Conservation (phyloP, 2,329 filamentous ascomycete species). For the Fusarium solani-melongenae region DNA sequence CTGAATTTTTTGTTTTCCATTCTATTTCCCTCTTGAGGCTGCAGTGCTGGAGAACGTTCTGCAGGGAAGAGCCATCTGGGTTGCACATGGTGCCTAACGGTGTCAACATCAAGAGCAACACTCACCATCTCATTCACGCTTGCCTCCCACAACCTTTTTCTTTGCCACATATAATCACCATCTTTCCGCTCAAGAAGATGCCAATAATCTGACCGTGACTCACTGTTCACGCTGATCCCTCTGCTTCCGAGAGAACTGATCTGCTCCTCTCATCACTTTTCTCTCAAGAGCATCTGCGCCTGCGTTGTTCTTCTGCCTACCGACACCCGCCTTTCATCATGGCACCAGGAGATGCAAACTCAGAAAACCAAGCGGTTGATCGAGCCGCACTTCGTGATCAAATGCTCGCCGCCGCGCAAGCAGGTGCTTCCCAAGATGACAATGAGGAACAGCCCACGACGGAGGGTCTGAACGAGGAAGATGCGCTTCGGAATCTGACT, state of each 20-base stretch:
- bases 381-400: conserved; percentile 43
- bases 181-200: neutral
- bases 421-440: conserved; percentile 30
- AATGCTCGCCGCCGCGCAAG: conserved; percentile 48
- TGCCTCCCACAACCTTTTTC: neutral
- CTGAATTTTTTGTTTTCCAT: neutral
- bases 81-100: neutral
- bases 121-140: conserved; percentile 9
- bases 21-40: neutral
- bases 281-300: neutral
- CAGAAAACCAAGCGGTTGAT: conserved; percentile 35
- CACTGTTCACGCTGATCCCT: neutral
- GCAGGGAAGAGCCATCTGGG: neutral
- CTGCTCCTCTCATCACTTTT: neutral
- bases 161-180: neutral
- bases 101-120: conserved; percentile 2
- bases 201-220: neutral
- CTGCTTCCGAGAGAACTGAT: neutral
- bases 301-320: neutral
- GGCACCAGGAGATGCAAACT: conserved; percentile 38
- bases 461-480: conserved; percentile 64
- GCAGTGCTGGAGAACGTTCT: neutral
- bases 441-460: conserved; percentile 19
- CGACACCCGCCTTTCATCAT: conserved; percentile 29
- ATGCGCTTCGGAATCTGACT: conserved; percentile 70